Base-by-base conservation (phyloP, 1,139 yeast species). In the Debaryomyces psychrophilus region DNA sequence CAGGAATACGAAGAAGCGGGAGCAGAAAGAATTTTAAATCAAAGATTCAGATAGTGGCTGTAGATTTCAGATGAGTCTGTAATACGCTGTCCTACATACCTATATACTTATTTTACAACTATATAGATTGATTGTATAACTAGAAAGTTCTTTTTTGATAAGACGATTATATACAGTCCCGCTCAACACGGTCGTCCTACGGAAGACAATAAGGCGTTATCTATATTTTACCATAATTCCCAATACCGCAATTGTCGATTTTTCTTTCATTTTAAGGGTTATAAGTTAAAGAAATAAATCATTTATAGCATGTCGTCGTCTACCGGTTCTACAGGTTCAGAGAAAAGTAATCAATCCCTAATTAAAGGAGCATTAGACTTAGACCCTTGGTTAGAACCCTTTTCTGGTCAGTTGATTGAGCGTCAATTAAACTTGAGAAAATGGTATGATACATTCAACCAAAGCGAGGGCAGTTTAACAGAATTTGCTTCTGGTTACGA, bases 1-100 rank as follows among this genome's bases (percentile, higher is more conserved):
- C 83, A 82, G 56, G 99, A 93, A 67, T 90, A 87, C 59, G 90
- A 90, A 52, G 99, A 93, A 63, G 93, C 86, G 23, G 99, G 99
- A 8, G 81, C 85, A 8, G 95, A 88, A 47, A 82, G 90, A 63
- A 77, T 92, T 38, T 74, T 87, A 53, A 77, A 78, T 50, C 90
- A 84, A 60, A 77, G 95, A 68, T 87, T 87, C 64, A 82, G 93
- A 67, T 50, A 46, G 44, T 31, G 35, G 23, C 33, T n/a, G 22
- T 18, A 1, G 15, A 26, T 22, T 8, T 7, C 43, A 8, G 18
- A 12, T 7, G 27, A 15, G 12, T 17, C 31, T 14, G 26, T 35
- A 34, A 26, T 7, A 26, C 12, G n/a, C 11, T 7, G 11, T 14
- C 7, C 27, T 38, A 38, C 18, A 38, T 20, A 27, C 5, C 27